These are phyloP conservation scores for Lasiodiplodia gonubiensis DNA, from an alignment of 2,329 filamentous ascomycete genomes.

Conservation along the genomic window DNA sequence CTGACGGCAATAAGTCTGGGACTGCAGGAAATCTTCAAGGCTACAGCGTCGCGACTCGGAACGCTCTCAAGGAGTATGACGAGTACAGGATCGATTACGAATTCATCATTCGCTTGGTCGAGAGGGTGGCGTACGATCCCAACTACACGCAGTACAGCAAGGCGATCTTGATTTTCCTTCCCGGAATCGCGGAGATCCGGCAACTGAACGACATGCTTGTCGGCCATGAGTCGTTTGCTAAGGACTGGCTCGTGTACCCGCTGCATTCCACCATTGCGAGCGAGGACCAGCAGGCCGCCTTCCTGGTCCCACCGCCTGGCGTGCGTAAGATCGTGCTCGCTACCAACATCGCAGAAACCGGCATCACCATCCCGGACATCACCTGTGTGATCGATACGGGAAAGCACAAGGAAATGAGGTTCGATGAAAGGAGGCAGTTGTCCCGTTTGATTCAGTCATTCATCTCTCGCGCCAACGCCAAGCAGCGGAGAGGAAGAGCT, in stretches of 20 bases:
- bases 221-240: conserved; percentile 75
- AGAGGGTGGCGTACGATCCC: conserved; percentile 73
- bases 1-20: conserved; percentile 58
- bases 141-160: conserved; percentile 76
- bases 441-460: conserved; percentile 92
- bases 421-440: conserved; percentile 89
- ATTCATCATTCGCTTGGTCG: conserved; percentile 79
- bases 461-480: conserved; percentile 93
- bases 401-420: conserved; percentile 96
- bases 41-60: conserved; percentile 78
- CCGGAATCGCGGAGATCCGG: conserved; percentile 91
- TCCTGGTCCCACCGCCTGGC: conserved; percentile 80
- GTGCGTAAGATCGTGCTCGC: conserved; percentile 92
- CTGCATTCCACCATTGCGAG: conserved; percentile 94
- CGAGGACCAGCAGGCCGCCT: conserved; percentile 94
- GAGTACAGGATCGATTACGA: conserved; percentile 93
- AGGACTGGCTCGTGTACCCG: conserved; percentile 83
- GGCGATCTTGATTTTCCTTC: conserved; percentile 92
- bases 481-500: conserved; percentile 90
- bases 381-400: conserved; percentile 96
- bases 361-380: conserved; percentile 97
- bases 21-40: conserved; percentile 65
- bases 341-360: conserved; percentile 97
- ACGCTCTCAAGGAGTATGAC: conserved; percentile 77
- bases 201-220: conserved; percentile 84